Conservation (phyloP, 306 rosid genomes). For the Prunus armeniaca region DNA sequence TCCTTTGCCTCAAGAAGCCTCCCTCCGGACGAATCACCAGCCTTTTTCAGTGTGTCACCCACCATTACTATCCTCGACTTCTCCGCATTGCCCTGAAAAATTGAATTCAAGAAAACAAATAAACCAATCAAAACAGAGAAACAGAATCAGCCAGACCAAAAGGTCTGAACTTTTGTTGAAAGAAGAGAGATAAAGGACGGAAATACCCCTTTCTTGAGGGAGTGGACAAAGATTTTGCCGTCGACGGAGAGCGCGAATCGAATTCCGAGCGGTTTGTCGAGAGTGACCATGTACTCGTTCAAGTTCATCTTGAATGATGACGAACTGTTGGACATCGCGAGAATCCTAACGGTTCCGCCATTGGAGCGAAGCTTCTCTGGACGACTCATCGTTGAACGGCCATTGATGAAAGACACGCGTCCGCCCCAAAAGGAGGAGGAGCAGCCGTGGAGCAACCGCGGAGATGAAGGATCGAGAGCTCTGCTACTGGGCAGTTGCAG, state of each 20-base stretch:
- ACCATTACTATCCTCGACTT: constrained; percentile 88
- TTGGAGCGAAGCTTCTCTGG: constrained; percentile 24
- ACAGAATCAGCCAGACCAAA: background rate
- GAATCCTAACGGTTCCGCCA: constrained; percentile 38
- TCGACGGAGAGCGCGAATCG: constrained; percentile 78
- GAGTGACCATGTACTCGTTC: constrained; percentile 84
- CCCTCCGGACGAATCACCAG: constrained; percentile 59
- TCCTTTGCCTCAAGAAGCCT: constrained; percentile 56
- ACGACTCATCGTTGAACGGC: background rate
- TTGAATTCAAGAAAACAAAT: background rate
- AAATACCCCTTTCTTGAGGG: constrained; percentile 81
- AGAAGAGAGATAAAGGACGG: background rate
- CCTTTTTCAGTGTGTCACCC: constrained; percentile 88
- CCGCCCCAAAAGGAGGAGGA: constrained; percentile 45
- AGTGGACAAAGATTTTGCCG: constrained; percentile 80
- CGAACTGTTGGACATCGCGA: constrained; percentile 37
- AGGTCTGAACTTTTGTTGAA: background rate
- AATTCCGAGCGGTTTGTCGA: constrained; percentile 81
- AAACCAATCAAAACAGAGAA: background rate
- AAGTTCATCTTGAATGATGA: constrained; percentile 64
- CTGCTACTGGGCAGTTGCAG: constrained; percentile 42
- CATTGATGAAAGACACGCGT: constrained; percentile 20
- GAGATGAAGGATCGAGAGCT: constrained; percentile 26
- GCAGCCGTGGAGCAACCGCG: constrained; percentile 9
- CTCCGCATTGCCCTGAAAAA: constrained; percentile 80